A percentile compares a stretch with the other conserved stretches of the same genome.
Conservation (phyloP, 1,284 basidiomycete genomes). For the Austropuccinia psidii region DNA sequence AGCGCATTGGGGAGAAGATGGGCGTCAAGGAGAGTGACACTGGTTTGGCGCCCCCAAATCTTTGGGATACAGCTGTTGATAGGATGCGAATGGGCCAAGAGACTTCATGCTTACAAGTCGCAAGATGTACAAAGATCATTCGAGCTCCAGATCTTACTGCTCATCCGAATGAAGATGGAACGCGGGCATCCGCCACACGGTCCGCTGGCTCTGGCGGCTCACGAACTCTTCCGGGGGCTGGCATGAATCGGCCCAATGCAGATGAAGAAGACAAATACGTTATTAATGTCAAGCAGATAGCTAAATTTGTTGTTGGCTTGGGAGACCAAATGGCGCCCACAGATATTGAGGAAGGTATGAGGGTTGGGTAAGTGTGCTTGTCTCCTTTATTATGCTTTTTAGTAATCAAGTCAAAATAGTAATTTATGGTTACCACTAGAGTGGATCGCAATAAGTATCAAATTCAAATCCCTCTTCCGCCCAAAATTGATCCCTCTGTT, state of each 20-base stretch:
- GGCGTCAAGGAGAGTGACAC: conserved; percentile 98
- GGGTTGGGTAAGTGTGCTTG: conserved; percentile 69
- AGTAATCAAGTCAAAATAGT: background rate
- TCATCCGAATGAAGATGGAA: conserved; percentile 39
- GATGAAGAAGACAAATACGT: conserved; percentile 95
- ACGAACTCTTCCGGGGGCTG: conserved; percentile 24
- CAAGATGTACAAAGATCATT: conserved; percentile 98
- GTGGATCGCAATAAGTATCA: conserved; percentile 65
- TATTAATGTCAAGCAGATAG: conserved; percentile 99
- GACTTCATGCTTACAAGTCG: conserved; percentile 64
- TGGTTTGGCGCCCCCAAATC: conserved; percentile 87
- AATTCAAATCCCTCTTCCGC: conserved; percentile 99
- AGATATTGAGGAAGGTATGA: conserved; percentile 99
- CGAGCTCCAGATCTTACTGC: conserved; percentile 51
- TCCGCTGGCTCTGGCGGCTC: conserved; percentile 32
- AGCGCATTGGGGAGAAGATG: conserved; percentile 53
- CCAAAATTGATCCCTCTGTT: conserved; percentile 97
- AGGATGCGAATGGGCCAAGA: conserved; percentile 47
- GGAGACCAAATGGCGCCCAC: conserved; percentile 94
- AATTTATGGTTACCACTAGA: background rate
- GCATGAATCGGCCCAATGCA: conserved; percentile 62
- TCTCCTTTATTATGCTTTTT: background rate
- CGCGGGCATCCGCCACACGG: conserved; percentile 36
- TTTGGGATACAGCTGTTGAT: conserved; percentile 89
- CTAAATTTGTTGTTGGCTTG: conserved; percentile 96